Evolutionary conservation across 202 grass and related monocot genomes (phyloP).

Genomic region (Dendrocalamus latiflorus): DNA sequence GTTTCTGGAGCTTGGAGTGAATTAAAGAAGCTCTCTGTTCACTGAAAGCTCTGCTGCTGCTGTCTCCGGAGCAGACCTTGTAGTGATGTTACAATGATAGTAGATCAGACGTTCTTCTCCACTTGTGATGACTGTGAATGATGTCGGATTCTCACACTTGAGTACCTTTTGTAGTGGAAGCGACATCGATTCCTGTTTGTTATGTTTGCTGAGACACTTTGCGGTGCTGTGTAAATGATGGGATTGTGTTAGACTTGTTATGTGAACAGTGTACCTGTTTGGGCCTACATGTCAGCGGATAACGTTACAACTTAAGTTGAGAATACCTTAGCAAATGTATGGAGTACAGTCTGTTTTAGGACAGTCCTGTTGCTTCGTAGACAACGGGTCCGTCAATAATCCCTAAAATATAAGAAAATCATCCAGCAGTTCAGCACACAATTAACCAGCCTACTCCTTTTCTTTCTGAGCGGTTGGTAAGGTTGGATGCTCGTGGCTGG

Average conservation of each 20-base stretch:
- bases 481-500: too few species aligned
- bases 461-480: too few species aligned
- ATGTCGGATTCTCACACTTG: neutral
- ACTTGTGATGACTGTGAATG: neutral
- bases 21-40: conserved; percentile 14
- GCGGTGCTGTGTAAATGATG: neutral
- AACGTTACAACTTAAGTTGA: neutral
- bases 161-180: conserved; percentile 20
- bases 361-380: neutral
- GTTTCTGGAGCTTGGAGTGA: neutral
- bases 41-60: neutral
- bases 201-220: neutral
- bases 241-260: neutral
- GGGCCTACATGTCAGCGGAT: neutral
- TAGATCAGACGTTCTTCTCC: neutral
- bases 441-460: too few species aligned
- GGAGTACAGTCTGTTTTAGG: neutral
- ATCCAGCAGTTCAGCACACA: too few species aligned
- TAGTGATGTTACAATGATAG: neutral
- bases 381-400: too few species aligned
- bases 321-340: neutral
- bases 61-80: neutral
- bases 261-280: neutral
- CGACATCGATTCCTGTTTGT: conserved; percentile 24
- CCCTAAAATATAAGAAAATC: too few species aligned